Conservation (phyloP, 441 rosid species). For the Eutrema salsugineum region DNA sequence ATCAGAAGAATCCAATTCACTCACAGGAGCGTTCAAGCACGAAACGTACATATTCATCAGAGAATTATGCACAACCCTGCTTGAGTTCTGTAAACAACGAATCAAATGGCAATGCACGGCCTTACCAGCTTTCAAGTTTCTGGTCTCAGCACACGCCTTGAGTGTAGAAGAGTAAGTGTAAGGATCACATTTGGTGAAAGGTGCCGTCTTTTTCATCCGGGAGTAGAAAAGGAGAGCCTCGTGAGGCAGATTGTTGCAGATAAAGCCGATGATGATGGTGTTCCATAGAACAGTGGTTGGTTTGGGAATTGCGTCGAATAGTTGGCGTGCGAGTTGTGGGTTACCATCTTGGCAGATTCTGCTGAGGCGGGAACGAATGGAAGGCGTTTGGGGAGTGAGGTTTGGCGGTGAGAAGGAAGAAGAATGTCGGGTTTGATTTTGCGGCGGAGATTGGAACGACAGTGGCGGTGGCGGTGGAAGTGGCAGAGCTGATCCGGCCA, state of each 20-base stretch:
- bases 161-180: slow-evolving; percentile 84
- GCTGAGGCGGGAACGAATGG: slow-evolving; percentile 75
- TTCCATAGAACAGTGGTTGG: slow-evolving; percentile 77
- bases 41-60: slow-evolving; percentile 74
- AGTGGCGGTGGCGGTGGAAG: slow-evolving; percentile 38
- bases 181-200: slow-evolving; percentile 51
- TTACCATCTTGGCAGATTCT: slow-evolving; percentile 70
- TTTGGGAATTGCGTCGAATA: slow-evolving; percentile 78
- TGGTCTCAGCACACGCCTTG: slow-evolving; percentile 74
- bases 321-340: slow-evolving; percentile 72
- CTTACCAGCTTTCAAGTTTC: slow-evolving; percentile 49
- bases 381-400: slow-evolving; percentile 50
- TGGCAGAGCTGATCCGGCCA: slow-evolving; percentile 51
- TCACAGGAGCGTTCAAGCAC: slow-evolving; percentile 40
- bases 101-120: slow-evolving; percentile 78
- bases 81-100: slow-evolving; percentile 59
- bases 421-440: slow-evolving; percentile 15
- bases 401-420: slow-evolving; percentile 38
- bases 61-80: slow-evolving; percentile 74
- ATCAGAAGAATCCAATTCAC: slow-evolving; percentile 30
- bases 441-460: slow-evolving; percentile 21
- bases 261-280: slow-evolving; percentile 76
- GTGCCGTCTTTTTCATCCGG: slow-evolving; percentile 54
- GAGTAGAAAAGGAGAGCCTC: slow-evolving; percentile 72
- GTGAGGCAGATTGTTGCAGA: slow-evolving; percentile 68